Evolutionary conservation across 2,329 filamentous ascomycete species (phyloP).

Genomic region (Akanthomyces muscarius): DNA sequence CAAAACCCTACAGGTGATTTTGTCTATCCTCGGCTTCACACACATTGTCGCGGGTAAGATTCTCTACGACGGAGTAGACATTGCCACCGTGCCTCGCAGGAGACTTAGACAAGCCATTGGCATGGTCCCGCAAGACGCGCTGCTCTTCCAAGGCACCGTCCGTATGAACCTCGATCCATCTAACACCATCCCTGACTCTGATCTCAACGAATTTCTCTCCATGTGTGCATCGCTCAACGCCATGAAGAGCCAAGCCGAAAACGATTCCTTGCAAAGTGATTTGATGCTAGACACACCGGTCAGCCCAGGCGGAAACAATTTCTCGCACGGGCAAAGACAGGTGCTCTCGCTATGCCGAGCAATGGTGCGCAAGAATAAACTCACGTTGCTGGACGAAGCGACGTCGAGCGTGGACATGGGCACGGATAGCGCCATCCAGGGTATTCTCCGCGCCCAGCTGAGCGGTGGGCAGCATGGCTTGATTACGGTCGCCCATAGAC

Average conservation of each 20-base stretch:
- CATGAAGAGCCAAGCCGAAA: too few relatives aligned
- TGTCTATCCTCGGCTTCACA: constrained; percentile 54
- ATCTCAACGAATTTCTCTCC: constrained; percentile 54
- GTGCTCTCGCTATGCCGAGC: constrained; percentile 54
- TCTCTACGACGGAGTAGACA: constrained; percentile 52
- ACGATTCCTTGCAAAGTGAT: too few relatives aligned
- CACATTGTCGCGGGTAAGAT: constrained; percentile 49
- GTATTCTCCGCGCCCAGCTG: constrained; percentile 37
- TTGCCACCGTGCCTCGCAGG: constrained; percentile 45
- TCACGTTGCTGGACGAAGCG: constrained; percentile 56
- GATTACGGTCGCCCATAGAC: constrained; percentile 54
- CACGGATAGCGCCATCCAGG: constrained; percentile 52
- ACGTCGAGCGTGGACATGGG: constrained; percentile 57
- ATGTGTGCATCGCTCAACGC: constrained; percentile 50
- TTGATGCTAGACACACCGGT: too few relatives aligned
- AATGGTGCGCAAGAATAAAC: constrained; percentile 48
- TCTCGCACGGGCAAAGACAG: constrained; percentile 55
- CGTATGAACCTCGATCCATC: constrained; percentile 61
- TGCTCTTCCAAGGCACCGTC: constrained; percentile 51
- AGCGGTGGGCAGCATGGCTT: constrained; percentile 43
- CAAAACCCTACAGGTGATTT: constrained; percentile 35
- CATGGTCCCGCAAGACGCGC: constrained; percentile 56
- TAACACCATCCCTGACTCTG: constrained; percentile 43
- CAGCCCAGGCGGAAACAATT: constrained; percentile 32
- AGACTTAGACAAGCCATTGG: constrained; percentile 52